These are phyloP conservation scores for Aquilaria sinensis DNA, from an alignment of 345 rosid genomes.

Conservation along the genomic window DNA sequence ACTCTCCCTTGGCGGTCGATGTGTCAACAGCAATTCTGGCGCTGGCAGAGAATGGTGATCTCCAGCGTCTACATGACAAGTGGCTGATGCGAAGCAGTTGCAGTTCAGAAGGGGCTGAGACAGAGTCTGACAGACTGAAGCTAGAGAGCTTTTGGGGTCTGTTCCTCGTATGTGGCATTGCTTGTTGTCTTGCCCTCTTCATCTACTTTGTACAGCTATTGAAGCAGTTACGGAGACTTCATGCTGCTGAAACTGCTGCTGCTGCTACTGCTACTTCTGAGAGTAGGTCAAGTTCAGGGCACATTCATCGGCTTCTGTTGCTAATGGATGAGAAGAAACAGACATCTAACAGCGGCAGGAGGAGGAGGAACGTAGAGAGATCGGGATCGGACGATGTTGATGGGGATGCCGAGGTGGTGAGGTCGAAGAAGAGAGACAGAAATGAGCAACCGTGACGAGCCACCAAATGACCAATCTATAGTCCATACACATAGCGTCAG, in stretches of 20 bases:
- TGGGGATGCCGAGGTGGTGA: conserved; percentile 18
- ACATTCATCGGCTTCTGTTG: conserved; percentile 49
- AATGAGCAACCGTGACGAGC: no score
- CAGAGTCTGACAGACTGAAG: conserved; percentile 72
- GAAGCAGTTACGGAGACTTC: conserved; percentile 20
- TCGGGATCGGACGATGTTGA: conserved; percentile 19
- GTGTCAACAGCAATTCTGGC: conserved; percentile 77
- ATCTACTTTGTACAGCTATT: conserved; percentile 53
- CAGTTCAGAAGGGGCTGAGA: conserved; percentile 51
- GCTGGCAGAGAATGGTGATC: conserved; percentile 87
- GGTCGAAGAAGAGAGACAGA: conserved; percentile 9
- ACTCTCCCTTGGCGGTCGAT: conserved; percentile 82
- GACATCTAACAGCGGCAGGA: conserved; percentile 27
- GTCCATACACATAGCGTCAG: no score
- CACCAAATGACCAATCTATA: no score
- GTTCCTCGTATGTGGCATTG: conserved; percentile 70
- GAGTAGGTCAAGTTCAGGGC: conserved; percentile 30
- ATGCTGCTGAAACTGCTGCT: conserved; percentile 14
- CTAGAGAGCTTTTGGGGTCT: conserved; percentile 87
- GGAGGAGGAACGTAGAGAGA: conserved; percentile 50
- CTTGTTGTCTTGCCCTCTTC: conserved; percentile 62
- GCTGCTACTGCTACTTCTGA: conserved; percentile 1
- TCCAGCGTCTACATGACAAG: conserved; percentile 92
- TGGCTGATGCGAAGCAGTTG: conserved; percentile 72
- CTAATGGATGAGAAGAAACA: conserved; percentile 80